Percentiles rank a stretch among this genome's conserved stretches.
Evolutionary conservation across 73 alveolate species (phyloP).

Genomic region (Loxodes magnus): DNA sequence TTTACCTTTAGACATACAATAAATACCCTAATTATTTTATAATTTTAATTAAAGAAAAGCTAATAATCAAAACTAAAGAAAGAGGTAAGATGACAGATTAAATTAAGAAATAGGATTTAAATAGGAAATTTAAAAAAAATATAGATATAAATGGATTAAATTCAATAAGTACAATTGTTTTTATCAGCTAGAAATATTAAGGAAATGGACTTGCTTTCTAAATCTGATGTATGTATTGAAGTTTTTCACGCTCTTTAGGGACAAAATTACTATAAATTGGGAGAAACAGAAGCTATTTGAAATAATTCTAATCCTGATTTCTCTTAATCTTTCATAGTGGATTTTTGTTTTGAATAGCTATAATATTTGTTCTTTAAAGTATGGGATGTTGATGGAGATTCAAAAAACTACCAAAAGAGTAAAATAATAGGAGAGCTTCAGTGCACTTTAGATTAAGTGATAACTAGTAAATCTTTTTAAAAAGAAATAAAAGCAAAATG

Average conservation of each 20-base stretch:
- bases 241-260: constrained; percentile 4
- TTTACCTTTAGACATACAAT: too few relatives aligned
- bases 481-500: constrained; percentile 1
- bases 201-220: constrained; percentile 39
- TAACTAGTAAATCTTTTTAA: constrained; percentile 19
- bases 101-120: too few relatives aligned
- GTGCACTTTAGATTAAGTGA: constrained; percentile 17
- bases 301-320: constrained; percentile 69
- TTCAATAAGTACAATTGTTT: constrained; percentile 31
- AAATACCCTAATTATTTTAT: too few relatives aligned
- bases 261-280: constrained; percentile 22
- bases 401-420: constrained; percentile 1
- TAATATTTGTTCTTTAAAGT: constrained; percentile 20
- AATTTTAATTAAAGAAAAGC: too few relatives aligned
- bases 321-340: constrained; percentile 30
- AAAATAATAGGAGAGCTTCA: constrained; percentile 20
- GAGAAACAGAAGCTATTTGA: constrained; percentile 46
- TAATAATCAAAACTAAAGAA: too few relatives aligned
- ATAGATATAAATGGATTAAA: too few relatives aligned
- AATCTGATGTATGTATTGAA: constrained; percentile 44
- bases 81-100: too few relatives aligned
- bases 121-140: too few relatives aligned
- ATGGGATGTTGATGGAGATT: constrained; percentile 12
- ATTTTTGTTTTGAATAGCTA: constrained; percentile 41
- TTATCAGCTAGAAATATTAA: constrained; percentile 40